Base-by-base conservation (phyloP, 1,284 basidiomycete genomes). In the Pulchroboletus neoregius region DNA sequence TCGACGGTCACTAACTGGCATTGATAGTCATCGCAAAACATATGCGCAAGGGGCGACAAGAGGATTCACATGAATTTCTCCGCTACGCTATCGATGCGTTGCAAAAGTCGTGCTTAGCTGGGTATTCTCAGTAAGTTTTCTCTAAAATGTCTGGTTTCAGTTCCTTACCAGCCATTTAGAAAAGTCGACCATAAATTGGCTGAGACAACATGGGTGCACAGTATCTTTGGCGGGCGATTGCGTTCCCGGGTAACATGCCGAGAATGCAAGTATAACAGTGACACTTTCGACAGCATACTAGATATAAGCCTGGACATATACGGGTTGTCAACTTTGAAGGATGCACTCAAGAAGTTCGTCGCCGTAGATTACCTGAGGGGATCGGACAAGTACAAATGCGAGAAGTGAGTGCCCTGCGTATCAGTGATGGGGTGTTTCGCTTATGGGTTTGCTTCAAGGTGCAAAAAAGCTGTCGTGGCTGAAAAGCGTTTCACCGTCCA, bases 61-160 rank as follows among this genome's bases (percentile, higher is more conserved):
- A 99, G 66, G 96, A 99, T 66, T 87, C 95, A 4, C 96, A 99
- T 67, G 96, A 99, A 68, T 99, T 99, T 62, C 80, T 99, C 43
- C 85, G 96, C 24, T 96, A 97, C 67, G 84, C 90, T 20, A 84
- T 98, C 30, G 96, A 99, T 60, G 87, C 87, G 22, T 68, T 97
- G 45, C 94, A 97, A 68, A 90, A 86, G 60, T 82, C 87, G 8
- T 91, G 88, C 63, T 72, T 95, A 44, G 78, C 79, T 36, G 87
- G 84, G 18, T 68, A 80, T 43, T 73, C 86, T 48, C 80, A 83
- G 87, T 91, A 63, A 58, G 81, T 74, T 43, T 52, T 41, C 37
- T 43, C 20, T 35, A 37, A 13, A 37, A 39, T 45, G 42, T 40
- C 10, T 46, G n/a, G 31, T 13, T 41, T 16, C 46, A 27, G 23